phyloP scores from a whole-genome alignment of 2,329 filamentous ascomycete species.

The Sclerotinia subarctica region DNA sequence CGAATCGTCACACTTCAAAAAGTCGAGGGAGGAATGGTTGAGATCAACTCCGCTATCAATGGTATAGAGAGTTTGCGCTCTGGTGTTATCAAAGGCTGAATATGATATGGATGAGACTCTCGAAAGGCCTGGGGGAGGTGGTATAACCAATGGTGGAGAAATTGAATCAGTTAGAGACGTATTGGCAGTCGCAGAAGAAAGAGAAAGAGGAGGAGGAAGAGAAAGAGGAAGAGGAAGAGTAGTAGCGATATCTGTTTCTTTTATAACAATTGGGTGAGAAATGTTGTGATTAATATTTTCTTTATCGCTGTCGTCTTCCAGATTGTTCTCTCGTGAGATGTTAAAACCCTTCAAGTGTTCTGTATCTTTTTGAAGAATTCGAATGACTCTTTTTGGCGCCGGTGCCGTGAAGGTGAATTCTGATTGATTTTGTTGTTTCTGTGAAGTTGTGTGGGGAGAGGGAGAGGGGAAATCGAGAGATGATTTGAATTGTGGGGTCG shows the following conservation, averaged over 20 bases:
- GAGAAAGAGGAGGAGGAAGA: too few relatives aligned
- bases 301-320: background rate
- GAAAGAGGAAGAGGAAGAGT: too few relatives aligned
- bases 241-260: background rate
- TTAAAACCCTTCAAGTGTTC: background rate
- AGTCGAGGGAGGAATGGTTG: background rate
- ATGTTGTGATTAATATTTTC: background rate
- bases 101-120: constrained; percentile 1
- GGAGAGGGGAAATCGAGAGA: background rate
- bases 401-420: constrained; percentile 3
- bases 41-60: constrained; percentile 15
- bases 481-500: constrained; percentile 2
- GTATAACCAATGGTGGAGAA: background rate
- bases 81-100: background rate
- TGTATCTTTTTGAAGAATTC: background rate
- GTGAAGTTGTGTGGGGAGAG: background rate
- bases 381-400: background rate
- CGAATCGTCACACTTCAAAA: constrained; percentile 14
- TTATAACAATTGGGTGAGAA: background rate
- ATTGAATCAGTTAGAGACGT: background rate
- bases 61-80: background rate
- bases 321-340: background rate
- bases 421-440: background rate
- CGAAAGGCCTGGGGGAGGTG: background rate
- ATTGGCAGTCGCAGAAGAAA: background rate